Conservation (phyloP, 768 basidiomycete genomes). For the Tephrocybe sp. region DNA sequence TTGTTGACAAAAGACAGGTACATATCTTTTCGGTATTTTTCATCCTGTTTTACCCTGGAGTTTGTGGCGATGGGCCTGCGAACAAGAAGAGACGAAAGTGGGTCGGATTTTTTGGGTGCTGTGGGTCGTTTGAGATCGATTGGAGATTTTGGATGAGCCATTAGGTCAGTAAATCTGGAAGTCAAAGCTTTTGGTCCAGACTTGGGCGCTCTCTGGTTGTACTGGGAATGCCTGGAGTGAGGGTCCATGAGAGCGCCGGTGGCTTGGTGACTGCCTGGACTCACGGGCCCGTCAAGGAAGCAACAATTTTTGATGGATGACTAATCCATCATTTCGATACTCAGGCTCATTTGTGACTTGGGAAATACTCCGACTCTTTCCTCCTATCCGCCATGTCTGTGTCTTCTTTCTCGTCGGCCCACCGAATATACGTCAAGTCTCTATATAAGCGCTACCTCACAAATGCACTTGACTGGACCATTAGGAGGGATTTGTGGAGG, state of each 20-base stretch:
- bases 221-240: conserved; percentile 74
- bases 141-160: conserved; percentile 33
- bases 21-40: conserved; percentile 78
- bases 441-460: conserved; percentile 86
- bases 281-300: conserved; percentile 1
- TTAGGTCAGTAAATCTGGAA: conserved; percentile 44
- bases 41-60: conserved; percentile 74
- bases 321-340: conserved; percentile 11
- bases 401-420: conserved; percentile 68
- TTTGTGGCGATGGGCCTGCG: conserved; percentile 75
- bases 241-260: conserved; percentile 58
- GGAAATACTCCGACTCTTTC: conserved; percentile 11
- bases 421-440: conserved; percentile 86
- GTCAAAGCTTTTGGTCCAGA: conserved; percentile 55
- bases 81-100: conserved; percentile 26
- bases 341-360: background rate
- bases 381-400: conserved; percentile 44
- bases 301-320: conserved; percentile 21
- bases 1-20: conserved; percentile 82
- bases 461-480: conserved; percentile 89
- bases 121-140: conserved; percentile 42
- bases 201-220: conserved; percentile 71
- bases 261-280: conserved; percentile 9
- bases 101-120: conserved; percentile 26
- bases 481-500: conserved; percentile 86